phyloP scores from a whole-genome alignment of 2,329 filamentous ascomycete genomes.

The Mycocentrospora acerina region DNA sequence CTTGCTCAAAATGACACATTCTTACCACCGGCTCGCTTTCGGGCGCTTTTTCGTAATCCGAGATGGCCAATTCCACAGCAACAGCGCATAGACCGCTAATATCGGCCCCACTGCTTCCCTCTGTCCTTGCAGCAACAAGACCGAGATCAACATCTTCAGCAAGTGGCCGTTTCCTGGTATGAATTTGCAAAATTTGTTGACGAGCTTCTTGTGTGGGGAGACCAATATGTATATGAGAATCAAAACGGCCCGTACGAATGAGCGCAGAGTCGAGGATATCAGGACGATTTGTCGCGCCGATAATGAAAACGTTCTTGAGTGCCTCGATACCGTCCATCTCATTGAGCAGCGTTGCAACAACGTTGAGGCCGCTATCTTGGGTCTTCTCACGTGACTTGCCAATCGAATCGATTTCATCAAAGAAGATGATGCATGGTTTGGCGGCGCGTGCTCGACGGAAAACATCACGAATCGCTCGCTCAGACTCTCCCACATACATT shows the following conservation, averaged over 20 bases:
- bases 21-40: conserved; percentile 31
- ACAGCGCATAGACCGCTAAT: conserved; percentile 60
- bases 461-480: conserved; percentile 79
- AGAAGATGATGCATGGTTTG: conserved; percentile 90
- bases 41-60: conserved; percentile 28
- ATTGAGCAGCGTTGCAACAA: conserved; percentile 84
- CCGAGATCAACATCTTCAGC: conserved; percentile 65
- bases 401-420: conserved; percentile 93
- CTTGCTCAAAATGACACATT: conserved; percentile 54
- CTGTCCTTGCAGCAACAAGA: conserved; percentile 63
- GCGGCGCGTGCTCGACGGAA: conserved; percentile 85
- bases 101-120: conserved; percentile 86
- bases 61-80: conserved; percentile 41
- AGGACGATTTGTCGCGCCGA: conserved; percentile 90
- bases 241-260: conserved; percentile 81
- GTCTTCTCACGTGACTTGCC: conserved; percentile 57
- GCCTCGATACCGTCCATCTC: conserved; percentile 96
- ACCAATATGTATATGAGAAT: conserved; percentile 81
- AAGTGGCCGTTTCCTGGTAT: conserved; percentile 63
- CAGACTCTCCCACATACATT: conserved; percentile 96
- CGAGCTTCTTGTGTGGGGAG: conserved; percentile 74
- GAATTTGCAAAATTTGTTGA: conserved; percentile 72
- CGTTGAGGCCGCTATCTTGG: conserved; percentile 66
- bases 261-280: conserved; percentile 83
- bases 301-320: conserved; percentile 77